phyloP scores from a whole-genome alignment of 2,329 filamentous ascomycete genomes.

The Septoria petroselini region DNA sequence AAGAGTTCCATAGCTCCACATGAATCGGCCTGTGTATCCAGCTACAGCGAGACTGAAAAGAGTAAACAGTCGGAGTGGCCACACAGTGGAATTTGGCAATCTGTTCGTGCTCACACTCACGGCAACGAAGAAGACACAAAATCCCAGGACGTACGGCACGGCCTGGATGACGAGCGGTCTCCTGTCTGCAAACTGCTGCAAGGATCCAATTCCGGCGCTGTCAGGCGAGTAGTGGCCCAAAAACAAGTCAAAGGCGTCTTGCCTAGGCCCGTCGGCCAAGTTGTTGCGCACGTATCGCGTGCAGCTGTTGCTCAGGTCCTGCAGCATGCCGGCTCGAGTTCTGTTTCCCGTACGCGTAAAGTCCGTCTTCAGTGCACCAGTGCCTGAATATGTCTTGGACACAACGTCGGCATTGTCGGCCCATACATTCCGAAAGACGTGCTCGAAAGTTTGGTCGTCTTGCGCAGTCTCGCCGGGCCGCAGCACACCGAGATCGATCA shows the following conservation, averaged over 20 bases:
- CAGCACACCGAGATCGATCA: slow-evolving; percentile 79
- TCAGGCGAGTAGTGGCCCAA: slow-evolving; percentile 79
- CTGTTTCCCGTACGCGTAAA: slow-evolving; percentile 90
- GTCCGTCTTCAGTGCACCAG: slow-evolving; percentile 95
- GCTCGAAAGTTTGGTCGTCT: slow-evolving; percentile 78
- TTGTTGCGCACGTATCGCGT: slow-evolving; percentile 92
- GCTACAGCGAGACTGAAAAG: slow-evolving; percentile 71
- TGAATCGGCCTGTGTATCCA: slow-evolving; percentile 71
- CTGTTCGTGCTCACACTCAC: slow-evolving; percentile 70
- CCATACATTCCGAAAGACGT: slow-evolving; percentile 95
- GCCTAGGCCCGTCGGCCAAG: slow-evolving; percentile 86
- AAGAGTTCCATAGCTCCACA: slow-evolving; percentile 81
- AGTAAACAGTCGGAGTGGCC: slow-evolving; percentile 78
- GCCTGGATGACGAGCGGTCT: slow-evolving; percentile 84
- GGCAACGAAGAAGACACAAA: slow-evolving; percentile 78
- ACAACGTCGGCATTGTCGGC: slow-evolving; percentile 97
- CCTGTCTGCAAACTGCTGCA: slow-evolving; percentile 76
- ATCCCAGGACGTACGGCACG: slow-evolving; percentile 86
- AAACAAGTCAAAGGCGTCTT: slow-evolving; percentile 95
- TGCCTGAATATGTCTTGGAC: slow-evolving; percentile 88
- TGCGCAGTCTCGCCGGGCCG: slow-evolving; percentile 71
- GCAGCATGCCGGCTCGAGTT: slow-evolving; percentile 77
- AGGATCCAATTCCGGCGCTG: slow-evolving; percentile 65
- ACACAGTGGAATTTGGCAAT: slow-evolving; percentile 68
- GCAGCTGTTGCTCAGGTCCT: slow-evolving; percentile 83